Evolutionary conservation across 306 rosid species (phyloP), one percentile per base, ranked within the genome.

Genomic region (Albizia julibrissin): DNA sequence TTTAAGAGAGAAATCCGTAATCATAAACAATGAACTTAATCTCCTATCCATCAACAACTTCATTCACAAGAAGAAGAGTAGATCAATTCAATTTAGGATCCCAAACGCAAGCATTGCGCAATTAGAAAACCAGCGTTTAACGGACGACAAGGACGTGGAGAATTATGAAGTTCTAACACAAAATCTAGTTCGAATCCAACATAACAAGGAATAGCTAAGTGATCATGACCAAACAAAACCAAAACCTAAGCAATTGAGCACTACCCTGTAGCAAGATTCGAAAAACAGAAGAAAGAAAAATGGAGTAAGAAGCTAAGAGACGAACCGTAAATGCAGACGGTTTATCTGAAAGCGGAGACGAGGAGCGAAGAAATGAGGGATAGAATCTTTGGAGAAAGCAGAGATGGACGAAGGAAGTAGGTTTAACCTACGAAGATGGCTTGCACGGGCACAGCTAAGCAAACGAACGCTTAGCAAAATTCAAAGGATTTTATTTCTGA

Each of bases 101-200:
- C 56, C 58, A 50, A 50, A 50, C 58, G n/a, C 58, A 50, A 50
- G 58, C 58, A 50, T 18, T 16, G n/a, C 12, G 11, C 22, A 4
- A 22, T 21, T 52, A 52, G 61, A 21, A 52, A 16, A 19, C 22
- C 9, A 24, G 70, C 56, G 26, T 22, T 27, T 29, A 29, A 26
- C 74, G 40, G n/a, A 67, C 9, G 10, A 56, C 1, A 39, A 49
- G 58, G 16, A 52, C 72, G 10, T 47, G 58, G 31, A 24, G 49
- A 79, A 66, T 50, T 61, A 34, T 65, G 3, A 33, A 46, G 37
- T 37, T 59, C 44, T 19, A 79, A 79, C 56, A 79, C 54, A 72
- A 31, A 84, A 87, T 61, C 68, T 75, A 79, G 39, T 59, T 71
- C 66, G 46, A 79, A 84, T 84, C 68, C 69, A 76, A 67, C 80